phyloP scores from a whole-genome alignment of 768 basidiomycete genomes.

The Hericium erinaceus region DNA sequence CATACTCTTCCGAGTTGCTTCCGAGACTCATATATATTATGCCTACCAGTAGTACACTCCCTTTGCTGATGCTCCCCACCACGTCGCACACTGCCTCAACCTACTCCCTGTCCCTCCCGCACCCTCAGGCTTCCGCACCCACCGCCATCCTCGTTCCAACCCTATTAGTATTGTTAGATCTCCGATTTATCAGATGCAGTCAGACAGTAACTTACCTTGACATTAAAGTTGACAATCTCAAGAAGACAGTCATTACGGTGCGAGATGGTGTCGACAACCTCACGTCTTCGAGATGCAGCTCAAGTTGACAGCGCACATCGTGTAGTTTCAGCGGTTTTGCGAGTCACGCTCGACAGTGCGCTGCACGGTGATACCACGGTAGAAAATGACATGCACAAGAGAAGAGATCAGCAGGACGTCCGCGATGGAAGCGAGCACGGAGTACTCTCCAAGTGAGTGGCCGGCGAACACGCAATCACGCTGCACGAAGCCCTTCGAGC shows the following conservation, averaged over 20 bases:
- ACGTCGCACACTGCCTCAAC: too few relatives aligned
- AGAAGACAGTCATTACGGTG: constrained; percentile 71
- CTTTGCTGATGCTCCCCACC: too few relatives aligned
- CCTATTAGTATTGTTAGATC: constrained; percentile 35
- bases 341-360: constrained; percentile 95
- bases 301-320: constrained; percentile 99
- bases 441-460: constrained; percentile 98
- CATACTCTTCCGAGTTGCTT: too few relatives aligned
- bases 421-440: constrained; percentile 94
- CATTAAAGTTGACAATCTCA: constrained; percentile 96
- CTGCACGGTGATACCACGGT: constrained; percentile 99
- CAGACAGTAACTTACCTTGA: constrained; percentile 48
- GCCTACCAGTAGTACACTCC: too few relatives aligned
- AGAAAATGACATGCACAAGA: constrained; percentile 97
- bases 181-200: not conserved
- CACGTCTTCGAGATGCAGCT: constrained; percentile 90
- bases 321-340: constrained; percentile 89
- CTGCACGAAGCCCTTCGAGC: constrained; percentile 90
- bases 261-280: constrained; percentile 89
- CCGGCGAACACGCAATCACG: constrained; percentile 90
- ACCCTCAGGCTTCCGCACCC: too few relatives aligned
- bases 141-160: too few relatives aligned
- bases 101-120: too few relatives aligned
- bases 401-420: constrained; percentile 95
- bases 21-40: too few relatives aligned